Conservation (phyloP, 2,329 filamentous ascomycete genomes). For the Pestalotiopsis sp. region DNA sequence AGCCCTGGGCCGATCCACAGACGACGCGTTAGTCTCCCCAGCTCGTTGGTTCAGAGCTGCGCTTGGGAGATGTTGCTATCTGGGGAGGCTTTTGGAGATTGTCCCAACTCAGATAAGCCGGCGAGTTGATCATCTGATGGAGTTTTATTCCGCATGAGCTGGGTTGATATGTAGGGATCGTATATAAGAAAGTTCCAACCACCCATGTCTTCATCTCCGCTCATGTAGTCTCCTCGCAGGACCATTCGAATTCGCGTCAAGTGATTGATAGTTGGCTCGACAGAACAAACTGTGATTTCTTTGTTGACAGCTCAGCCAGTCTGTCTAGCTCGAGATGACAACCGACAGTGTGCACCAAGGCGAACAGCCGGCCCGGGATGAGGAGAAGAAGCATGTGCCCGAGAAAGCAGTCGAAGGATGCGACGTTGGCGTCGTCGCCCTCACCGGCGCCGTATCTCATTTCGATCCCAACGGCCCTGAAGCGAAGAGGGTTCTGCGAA, state of each 20-base stretch:
- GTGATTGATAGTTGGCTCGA: neutral
- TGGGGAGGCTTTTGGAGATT: neutral
- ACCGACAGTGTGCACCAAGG: neutral
- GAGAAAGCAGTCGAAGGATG: neutral
- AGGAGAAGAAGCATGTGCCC: neutral
- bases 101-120: neutral
- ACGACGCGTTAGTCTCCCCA: neutral
- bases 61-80: neutral
- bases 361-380: neutral
- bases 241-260: neutral
- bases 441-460: neutral
- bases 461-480: neutral
- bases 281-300: neutral
- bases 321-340: neutral
- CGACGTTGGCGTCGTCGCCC: neutral
- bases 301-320: neutral
- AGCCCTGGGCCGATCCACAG: neutral
- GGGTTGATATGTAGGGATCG: neutral
- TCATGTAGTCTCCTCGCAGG: neutral
- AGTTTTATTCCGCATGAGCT: neutral
- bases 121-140: neutral
- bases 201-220: neutral
- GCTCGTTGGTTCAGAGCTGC: neutral
- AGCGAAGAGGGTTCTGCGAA: neutral
- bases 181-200: neutral